Evolutionary conservation across 1,284 basidiomycete species (phyloP), one percentile per base, ranked within the genome.

Genomic region (Pseudomicrostroma phylloplanum): DNA sequence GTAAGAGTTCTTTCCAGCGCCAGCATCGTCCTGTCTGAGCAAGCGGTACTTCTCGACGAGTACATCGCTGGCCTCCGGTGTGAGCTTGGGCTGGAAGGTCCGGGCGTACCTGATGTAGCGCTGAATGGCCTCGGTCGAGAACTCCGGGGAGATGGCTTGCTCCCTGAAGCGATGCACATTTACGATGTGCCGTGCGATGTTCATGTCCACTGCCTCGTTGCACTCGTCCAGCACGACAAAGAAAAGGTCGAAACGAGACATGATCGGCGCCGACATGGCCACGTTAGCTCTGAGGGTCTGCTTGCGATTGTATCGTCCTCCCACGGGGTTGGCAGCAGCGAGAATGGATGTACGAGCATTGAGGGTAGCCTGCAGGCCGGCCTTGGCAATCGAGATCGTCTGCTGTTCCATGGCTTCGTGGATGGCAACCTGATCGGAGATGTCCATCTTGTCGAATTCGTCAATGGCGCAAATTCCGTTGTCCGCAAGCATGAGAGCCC

Each of bases 391-490:
- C 41, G 92, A 96, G 75, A 98, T 97, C 1, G 94, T 98, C 82
- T 98, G 94, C 82, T 98, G 94, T 86, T 98, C 94, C 94, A 98
- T 98, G 1, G 96, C 93, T 84, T 98, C 94, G 84, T 99, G 96
- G 71, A 99, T 98, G 41, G 96, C 96, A 51, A 98, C 92, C 80
- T 98, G 96, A 55, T 98, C 96, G 1, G 91, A 88, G 55, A 97
- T 86, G 80, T 98, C 94, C 96, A 98, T 99, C 83, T 99, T 99
- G 85, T 99, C 94, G 79, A 99, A 98, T 81, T 98, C 96, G 82
- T 98, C 96, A 75, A 99, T 98, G 15, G 94, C 93, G 77, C 96
- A 99, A 79, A 98, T 97, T 21, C 96, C 96, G 72, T 98, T 98
- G 83, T 99, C 96, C 7, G 96, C 96, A 2, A 99, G 85, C 96